Conservation (phyloP, 257 asterid genomes). For the Leptodermis oblonga region DNA sequence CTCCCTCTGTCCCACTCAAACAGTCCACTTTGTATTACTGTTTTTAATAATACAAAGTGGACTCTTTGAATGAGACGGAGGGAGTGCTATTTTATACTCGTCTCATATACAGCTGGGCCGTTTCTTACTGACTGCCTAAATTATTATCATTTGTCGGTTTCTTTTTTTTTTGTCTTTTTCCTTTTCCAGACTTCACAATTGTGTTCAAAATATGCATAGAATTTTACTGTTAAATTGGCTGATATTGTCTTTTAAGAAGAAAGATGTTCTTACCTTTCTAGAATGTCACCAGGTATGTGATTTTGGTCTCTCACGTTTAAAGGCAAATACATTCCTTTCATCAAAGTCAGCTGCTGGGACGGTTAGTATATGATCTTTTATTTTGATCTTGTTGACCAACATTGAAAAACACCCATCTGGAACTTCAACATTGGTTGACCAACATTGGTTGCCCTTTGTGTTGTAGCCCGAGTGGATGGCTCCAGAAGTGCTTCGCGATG, state of each 20-base stretch:
- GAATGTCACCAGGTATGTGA: slow-evolving; percentile 73
- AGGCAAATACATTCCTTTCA: slow-evolving; percentile 90
- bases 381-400: slow-evolving; percentile 21
- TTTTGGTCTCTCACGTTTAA: slow-evolving; percentile 94
- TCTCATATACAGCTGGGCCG: not conserved
- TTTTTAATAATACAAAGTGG: no score
- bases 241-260: not conserved
- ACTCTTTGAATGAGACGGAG: no score
- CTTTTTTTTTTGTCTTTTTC: not conserved
- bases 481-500: slow-evolving; percentile 97
- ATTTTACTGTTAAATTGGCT: not conserved
- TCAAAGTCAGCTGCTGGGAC: slow-evolving; percentile 99
- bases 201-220: not conserved
- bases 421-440: slow-evolving; percentile 13
- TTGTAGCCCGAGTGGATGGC: slow-evolving; percentile 99
- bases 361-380: slow-evolving; percentile 45
- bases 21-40: no score
- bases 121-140: not conserved
- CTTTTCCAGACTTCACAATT: not conserved
- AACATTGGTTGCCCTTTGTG: slow-evolving; percentile 16
- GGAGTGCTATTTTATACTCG: no score
- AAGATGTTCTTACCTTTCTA: slow-evolving; percentile 19
- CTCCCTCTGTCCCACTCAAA: no score
- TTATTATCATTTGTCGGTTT: no score
- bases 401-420: not conserved